Evolutionary conservation across 2,329 filamentous ascomycete species (phyloP), one percentile per base, ranked within the genome.

Genomic region (Trichoderma sp.): DNA sequence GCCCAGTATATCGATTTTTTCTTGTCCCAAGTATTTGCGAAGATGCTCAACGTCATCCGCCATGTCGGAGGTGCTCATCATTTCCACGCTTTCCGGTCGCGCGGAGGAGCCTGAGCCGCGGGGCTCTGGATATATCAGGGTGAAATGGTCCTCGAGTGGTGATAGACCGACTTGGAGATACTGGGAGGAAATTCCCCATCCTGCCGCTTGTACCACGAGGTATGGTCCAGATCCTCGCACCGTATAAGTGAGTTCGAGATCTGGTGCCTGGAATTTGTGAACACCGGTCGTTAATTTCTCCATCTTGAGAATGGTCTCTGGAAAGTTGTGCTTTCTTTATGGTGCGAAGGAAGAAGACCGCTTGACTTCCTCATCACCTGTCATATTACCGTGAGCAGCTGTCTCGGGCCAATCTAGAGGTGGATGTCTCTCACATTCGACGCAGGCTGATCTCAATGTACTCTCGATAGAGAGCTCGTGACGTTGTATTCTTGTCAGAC

Each of bases 151-250:
- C 30, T 55, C 34, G 39, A 55, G 52, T 24, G 52, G 52, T 19
- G 52, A 24, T 15, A 55, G 12, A 6, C 52, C 52, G 17, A 55
- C 41, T 17, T 26, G 30, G 9, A 55, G 51, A 55, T 55, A 55
- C 19, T 55, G 51, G 4, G 51, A 55, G 24, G 51, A 55, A 15
- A 55, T 55, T 24, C 51, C 51, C 51, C 30, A 55, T 55, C 51
- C 51, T 24, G 51, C 51, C 34, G 51, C 51, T 9, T 55, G 51
- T 24, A 55, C 2, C 15, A 41, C n/a, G n/a, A 55, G 51, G 19
- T 24, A 41, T 15, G 19, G 51, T 17, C 51, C 51, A 41, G 51
- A 55, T 24, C 51, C 51, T 55, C 51, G 51, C 6, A 41, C 30
- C 7, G 51, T 55, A 24, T 55, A 55, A 1, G 51, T 55, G 14